These are phyloP conservation scores for Cruciata laevipes DNA, from an alignment of 257 asterid genomes.

Conservation along the genomic window DNA sequence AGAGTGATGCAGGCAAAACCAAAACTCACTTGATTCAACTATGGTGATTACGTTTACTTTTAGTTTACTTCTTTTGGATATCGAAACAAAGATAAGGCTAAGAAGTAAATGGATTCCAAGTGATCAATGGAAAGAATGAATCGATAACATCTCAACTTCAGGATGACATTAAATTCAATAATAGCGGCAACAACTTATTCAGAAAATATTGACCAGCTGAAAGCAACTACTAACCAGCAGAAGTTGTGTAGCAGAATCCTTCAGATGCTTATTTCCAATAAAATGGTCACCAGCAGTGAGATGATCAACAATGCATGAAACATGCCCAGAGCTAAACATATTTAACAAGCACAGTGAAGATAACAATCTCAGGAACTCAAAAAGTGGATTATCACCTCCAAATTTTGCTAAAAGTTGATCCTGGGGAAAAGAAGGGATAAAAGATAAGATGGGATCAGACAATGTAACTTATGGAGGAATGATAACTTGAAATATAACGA, in stretches of 20 bases:
- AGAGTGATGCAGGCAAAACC: neutral
- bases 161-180: neutral
- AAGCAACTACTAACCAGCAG: slow-evolving; percentile 55
- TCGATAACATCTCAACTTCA: neutral
- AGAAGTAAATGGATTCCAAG: neutral
- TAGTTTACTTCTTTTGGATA: neutral
- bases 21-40: neutral
- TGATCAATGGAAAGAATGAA: neutral
- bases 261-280: slow-evolving; percentile 35
- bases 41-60: neutral
- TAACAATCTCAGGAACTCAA: slow-evolving; percentile 55
- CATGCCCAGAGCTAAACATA: slow-evolving; percentile 55
- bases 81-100: neutral
- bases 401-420: slow-evolving; percentile 42
- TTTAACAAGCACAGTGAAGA: slow-evolving; percentile 52
- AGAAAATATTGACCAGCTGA: neutral
- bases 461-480: neutral
- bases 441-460: neutral
- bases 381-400: slow-evolving; percentile 37
- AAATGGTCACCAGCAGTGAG: slow-evolving; percentile 33
- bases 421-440: slow-evolving; percentile 31
- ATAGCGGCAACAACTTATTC: neutral
- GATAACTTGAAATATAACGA: neutral
- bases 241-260: slow-evolving; percentile 47
- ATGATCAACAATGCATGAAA: slow-evolving; percentile 45